Percentiles rank a stretch among this genome's conserved stretches.
Evolutionary conservation across 345 rosid species (phyloP).

Genomic region (Populus nigra): DNA sequence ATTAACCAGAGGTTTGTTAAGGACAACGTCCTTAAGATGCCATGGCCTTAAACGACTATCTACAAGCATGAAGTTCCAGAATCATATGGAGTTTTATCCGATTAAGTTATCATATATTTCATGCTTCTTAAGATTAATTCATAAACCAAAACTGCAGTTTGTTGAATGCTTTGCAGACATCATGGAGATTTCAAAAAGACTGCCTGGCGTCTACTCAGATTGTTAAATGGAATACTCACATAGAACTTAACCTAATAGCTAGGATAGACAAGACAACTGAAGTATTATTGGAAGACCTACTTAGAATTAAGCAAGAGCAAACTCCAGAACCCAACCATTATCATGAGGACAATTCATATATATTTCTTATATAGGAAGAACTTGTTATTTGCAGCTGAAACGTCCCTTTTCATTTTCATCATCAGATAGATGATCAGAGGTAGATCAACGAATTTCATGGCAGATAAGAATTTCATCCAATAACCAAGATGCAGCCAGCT

Average conservation of each 20-base stretch:
- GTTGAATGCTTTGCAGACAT: neutral
- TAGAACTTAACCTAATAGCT: too few species aligned
- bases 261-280: too few species aligned
- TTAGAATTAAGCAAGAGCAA: neutral
- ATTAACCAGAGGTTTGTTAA: neutral
- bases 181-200: neutral
- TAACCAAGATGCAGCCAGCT: neutral
- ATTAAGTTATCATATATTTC: neutral
- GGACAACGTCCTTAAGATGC: neutral
- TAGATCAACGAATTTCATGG: neutral
- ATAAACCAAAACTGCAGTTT: neutral
- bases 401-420: neutral
- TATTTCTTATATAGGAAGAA: neutral
- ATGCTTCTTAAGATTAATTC: neutral
- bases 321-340: neutral
- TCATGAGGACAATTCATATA: neutral
- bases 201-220: neutral
- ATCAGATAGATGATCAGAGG: neutral
- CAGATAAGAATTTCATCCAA: neutral
- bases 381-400: neutral
- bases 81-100: neutral
- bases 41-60: neutral
- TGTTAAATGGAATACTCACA: neutral
- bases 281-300: neutral
- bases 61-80: neutral